Base-by-base conservation (phyloP, 495 filamentous ascomycete species). In the Immersiella caudata region DNA sequence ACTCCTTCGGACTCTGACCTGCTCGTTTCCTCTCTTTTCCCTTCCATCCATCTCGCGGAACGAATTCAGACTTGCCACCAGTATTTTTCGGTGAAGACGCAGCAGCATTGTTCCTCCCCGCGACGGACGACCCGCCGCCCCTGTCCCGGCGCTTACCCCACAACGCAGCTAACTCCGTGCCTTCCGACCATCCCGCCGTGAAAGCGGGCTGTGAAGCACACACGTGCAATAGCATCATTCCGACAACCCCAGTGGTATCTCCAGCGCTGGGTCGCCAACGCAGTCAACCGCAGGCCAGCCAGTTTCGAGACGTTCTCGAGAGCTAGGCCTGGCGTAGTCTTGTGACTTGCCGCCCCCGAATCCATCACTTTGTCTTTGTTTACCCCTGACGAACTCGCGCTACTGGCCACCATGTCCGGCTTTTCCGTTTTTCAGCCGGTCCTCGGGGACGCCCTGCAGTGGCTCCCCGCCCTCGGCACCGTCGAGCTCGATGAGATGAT, bases 401-500 rank as follows among this genome's bases (percentile, higher is more conserved):
- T 59, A 54, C 78, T 80, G 78, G 72, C 77, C 36, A 63, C 68
- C 60, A 80, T 79, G 76, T 75, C 78, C 59, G 81, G 80, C 52
- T 82, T 84, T 71, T 82, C 82, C 58, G 78, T 84, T 67, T 79
- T 77, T 73, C 82, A 86, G 74, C 77, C 82, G 22, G 70, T 74
- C 50, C 73, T 86, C 66, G 85, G 85, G 26, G 79, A 78, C 33
- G 64, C 81, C 58, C 73, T 87, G 65, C 80, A 84, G 67, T 87
- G 84, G 76, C 75, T 83, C 52, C 85, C 85, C 56, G 79, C 80
- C 29, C 74, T 87, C 63, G 84, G 84, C 59, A 82, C 84, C 51
- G 72, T 76, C 64, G 82, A 86, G 71, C 77, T 86, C 51, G 83
- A 87, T 62, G 77, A 80, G 40, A 75, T 86, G 78, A 80, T 87